These are phyloP conservation scores for Juglanconis oblonga DNA, from an alignment of 2,329 filamentous ascomycete species.

Conservation along the genomic window DNA sequence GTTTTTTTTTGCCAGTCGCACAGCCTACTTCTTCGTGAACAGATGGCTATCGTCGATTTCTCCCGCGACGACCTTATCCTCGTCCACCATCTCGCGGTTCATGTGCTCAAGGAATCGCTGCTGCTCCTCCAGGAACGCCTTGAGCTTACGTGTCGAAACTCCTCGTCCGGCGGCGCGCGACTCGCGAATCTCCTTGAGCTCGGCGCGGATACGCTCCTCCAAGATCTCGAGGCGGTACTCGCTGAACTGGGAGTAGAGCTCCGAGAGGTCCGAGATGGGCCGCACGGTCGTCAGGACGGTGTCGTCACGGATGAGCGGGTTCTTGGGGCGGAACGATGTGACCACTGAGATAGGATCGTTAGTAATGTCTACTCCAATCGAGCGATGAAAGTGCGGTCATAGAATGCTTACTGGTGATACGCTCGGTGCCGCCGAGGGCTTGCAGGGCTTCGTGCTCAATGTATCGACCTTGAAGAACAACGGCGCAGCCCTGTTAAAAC, in stretches of 20 bases:
- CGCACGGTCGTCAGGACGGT: slow-evolving; percentile 59
- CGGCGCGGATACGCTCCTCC: slow-evolving; percentile 51
- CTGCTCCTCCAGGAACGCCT: slow-evolving; percentile 31
- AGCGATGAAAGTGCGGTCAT: too few relatives aligned
- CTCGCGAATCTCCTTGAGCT: slow-evolving; percentile 42
- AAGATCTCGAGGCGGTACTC: slow-evolving; percentile 63
- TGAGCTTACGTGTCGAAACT: slow-evolving; percentile 28
- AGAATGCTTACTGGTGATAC: slow-evolving; percentile 38
- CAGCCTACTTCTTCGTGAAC: slow-evolving; percentile 5
- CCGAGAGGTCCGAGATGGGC: slow-evolving; percentile 52
- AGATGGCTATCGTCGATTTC: slow-evolving; percentile 24
- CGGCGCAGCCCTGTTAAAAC: slow-evolving; percentile 51
- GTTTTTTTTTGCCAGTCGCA: not conserved
- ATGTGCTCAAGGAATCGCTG: slow-evolving; percentile 32
- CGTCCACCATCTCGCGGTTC: slow-evolving; percentile 32
- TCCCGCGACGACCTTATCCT: slow-evolving; percentile 24
- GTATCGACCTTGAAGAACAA: slow-evolving; percentile 66
- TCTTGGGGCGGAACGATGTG: slow-evolving; percentile 61
- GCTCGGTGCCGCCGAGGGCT: slow-evolving; percentile 55
- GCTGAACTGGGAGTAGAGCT: slow-evolving; percentile 59
- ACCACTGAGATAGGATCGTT: slow-evolving; percentile 44
- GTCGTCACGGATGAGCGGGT: slow-evolving; percentile 53
- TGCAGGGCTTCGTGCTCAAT: slow-evolving; percentile 63
- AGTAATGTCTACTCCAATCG: not conserved
- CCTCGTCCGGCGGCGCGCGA: slow-evolving; percentile 24